phyloP scores from a whole-genome alignment of 2,329 filamentous ascomycete species.

The Fusarium pilosicola region DNA sequence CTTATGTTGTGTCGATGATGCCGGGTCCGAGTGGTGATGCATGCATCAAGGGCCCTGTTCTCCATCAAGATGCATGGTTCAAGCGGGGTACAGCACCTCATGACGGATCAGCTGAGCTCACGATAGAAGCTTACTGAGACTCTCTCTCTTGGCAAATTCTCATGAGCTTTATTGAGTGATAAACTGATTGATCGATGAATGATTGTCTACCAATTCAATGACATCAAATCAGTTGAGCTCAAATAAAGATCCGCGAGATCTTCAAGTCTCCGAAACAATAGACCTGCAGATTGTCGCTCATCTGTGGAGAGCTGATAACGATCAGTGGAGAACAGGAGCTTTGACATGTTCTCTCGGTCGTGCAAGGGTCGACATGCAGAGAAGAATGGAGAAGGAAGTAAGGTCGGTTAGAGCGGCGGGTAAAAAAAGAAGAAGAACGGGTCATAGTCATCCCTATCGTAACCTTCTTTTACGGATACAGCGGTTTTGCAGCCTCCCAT shows the following conservation, averaged over 20 bases:
- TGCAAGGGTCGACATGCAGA: background rate
- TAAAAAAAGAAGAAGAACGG: background rate
- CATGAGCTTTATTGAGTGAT: background rate
- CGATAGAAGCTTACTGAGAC: background rate
- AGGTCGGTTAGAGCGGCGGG: constrained; percentile 1
- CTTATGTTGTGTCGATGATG: background rate
- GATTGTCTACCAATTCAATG: background rate
- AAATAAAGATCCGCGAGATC: constrained; percentile 21
- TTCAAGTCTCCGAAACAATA: constrained; percentile 13
- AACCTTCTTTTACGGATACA: background rate
- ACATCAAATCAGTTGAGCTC: constrained; percentile 2
- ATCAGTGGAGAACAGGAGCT: background rate
- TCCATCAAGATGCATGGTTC: constrained; percentile 1
- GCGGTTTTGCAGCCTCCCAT: background rate
- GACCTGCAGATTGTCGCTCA: background rate
- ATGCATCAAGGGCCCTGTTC: constrained; percentile 13
- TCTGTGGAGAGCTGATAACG: background rate
- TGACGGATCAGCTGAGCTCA: constrained; percentile 26
- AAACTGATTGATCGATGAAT: background rate
- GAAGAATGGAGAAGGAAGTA: background rate
- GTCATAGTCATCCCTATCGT: background rate
- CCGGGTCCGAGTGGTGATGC: constrained; percentile 1
- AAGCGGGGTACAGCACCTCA: constrained; percentile 26
- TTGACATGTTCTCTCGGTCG: background rate
- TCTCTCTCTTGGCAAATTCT: background rate